Conservation (phyloP, 768 basidiomycete genomes). For the Kwoniella pini region DNA sequence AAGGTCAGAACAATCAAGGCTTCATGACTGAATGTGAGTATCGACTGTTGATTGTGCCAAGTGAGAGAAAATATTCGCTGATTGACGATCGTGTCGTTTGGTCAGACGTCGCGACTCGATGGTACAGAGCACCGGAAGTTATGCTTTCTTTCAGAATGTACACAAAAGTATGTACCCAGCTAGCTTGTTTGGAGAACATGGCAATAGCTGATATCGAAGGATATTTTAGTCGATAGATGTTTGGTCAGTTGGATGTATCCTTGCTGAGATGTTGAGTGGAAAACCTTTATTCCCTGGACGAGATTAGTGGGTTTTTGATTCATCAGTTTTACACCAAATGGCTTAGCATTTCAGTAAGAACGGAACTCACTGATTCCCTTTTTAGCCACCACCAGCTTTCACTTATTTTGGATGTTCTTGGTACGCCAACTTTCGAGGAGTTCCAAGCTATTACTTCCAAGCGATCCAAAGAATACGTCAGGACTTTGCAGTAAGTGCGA, state of each 20-base stretch:
- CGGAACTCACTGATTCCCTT: conserved; percentile 30
- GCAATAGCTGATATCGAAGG: background rate
- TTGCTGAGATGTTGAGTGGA: conserved; percentile 94
- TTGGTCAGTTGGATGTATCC: conserved; percentile 57
- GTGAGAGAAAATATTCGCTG: background rate
- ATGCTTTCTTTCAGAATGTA: conserved; percentile 99
- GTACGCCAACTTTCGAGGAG: conserved; percentile 94
- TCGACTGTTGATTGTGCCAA: background rate
- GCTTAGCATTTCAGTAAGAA: too few relatives aligned
- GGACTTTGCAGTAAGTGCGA: conserved; percentile 67
- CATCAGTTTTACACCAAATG: too few relatives aligned
- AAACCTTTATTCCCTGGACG: conserved; percentile 96
- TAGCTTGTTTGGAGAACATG: too few relatives aligned
- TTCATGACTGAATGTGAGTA: conserved; percentile 54
- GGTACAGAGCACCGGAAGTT: conserved; percentile 99
- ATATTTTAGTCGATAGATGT: conserved; percentile 53
- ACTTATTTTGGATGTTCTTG: conserved; percentile 92
- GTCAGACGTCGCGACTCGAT: conserved; percentile 79
- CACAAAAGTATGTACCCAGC: conserved; percentile 65
- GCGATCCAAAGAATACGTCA: conserved; percentile 90
- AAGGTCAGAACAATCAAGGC: conserved; percentile 32
- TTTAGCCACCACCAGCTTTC: conserved; percentile 89
- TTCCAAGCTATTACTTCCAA: conserved; percentile 95
- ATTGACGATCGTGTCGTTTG: conserved; percentile 65
- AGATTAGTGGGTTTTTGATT: conserved; percentile 67